Evolutionary conservation across 2,329 filamentous ascomycete species (phyloP), one percentile per base, ranked within the genome.

Genomic region (Pleurostoma richardsiae): DNA sequence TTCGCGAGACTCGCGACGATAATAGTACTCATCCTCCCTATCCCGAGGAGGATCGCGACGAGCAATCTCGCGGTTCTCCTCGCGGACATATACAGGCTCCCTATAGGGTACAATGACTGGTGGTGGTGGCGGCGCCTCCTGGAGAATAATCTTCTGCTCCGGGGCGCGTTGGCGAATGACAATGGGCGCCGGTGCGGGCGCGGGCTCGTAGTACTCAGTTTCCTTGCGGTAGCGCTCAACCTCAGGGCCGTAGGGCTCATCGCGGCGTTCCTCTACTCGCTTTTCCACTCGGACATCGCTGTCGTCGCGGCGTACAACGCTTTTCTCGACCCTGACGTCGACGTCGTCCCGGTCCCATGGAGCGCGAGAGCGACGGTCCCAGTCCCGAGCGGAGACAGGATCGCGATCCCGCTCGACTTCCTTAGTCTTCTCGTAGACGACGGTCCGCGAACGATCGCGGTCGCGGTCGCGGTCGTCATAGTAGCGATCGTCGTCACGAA

Each of bases 221-320:
- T 85, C 80, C 60, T 76, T 77, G 56, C 76, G 76, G 57, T 80
- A 82, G 58, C 72, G 73, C 59, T 84, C 80, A 39, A 82, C 57
- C 19, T 83, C 76, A 47, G 68, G 70, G 40, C 70, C 69, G 27
- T 61, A 55, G 28, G 53, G 52, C 52, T 79, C 75, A 40, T 76
- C 73, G 29, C 70, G 63, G 42, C 70, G 71, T 52, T 79, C 75
- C 46, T 79, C 68, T 11, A 68, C 68, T 44, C 74, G 74, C 54
- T 75, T 76, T 54, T 82, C 77, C 51, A 82, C 63, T 45, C 74
- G 72, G 33, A 82, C 54, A 28, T 82, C 78, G 44, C 73, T 72
- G 29, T 76, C 72, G 33, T 71, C 69, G 19, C 66, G 63, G 47
- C 63, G 66, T 46, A 68, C 63, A 39, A 72, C 48, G 8, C 69